These are phyloP conservation scores for Chenopodium album DNA, from an alignment of 148 eudicot genomes.

Conservation along the genomic window DNA sequence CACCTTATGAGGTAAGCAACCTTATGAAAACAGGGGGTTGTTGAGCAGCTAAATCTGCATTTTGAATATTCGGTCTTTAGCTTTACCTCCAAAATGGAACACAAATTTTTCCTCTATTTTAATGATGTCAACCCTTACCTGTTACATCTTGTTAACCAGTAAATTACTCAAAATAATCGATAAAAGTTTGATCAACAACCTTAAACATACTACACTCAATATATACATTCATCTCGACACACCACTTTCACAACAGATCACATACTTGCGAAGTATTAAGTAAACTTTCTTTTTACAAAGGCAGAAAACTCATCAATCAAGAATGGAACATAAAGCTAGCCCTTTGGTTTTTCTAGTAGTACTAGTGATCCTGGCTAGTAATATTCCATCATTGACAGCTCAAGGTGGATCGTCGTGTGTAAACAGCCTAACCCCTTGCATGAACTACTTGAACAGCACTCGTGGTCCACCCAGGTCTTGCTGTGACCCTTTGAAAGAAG, in stretches of 20 bases:
- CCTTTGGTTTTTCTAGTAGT: slow-evolving; percentile 10
- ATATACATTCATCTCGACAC: slow-evolving; percentile 10
- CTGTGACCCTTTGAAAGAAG: slow-evolving; percentile 58
- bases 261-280: neutral
- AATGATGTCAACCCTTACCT: neutral
- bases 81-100: neutral
- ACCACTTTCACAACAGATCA: neutral
- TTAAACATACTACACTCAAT: neutral
- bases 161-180: neutral
- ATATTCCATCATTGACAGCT: slow-evolving; percentile 1
- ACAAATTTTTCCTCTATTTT: neutral
- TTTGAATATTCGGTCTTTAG: slow-evolving; percentile 16
- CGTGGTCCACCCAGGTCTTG: slow-evolving; percentile 47
- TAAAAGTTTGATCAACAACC: slow-evolving; percentile 35
- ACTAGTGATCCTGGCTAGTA: slow-evolving; percentile 9
- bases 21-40: slow-evolving; percentile 12
- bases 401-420: slow-evolving; percentile 39
- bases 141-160: neutral
- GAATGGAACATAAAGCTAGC: slow-evolving; percentile 13
- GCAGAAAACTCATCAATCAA: neutral
- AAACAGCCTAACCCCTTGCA: slow-evolving; percentile 53
- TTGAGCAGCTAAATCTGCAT: slow-evolving; percentile 29
- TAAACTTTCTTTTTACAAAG: neutral
- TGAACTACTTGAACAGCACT: slow-evolving; percentile 45
- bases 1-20: neutral